Evolutionary conservation across 805 yeast species (phyloP), one percentile per base, ranked within the genome.

Genomic region (Blastobotrys americana): DNA sequence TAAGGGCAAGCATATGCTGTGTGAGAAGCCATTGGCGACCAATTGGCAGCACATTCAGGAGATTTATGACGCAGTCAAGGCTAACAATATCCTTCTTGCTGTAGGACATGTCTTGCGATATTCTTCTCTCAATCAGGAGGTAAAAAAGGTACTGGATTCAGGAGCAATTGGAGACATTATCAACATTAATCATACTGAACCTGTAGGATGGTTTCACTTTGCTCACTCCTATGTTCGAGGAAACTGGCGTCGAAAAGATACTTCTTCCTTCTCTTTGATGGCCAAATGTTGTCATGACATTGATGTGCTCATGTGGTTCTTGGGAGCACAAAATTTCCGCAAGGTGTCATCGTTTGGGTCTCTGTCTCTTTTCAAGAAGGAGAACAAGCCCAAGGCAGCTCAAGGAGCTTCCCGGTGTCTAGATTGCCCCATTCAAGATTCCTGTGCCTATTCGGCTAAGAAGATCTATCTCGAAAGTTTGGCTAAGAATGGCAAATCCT

Each of bases 141-240:
- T 55, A 21, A 54, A 53, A 38, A 19, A 39, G 31, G 33, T 55
- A n/a, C 41, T 55, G 15, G 57, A 54, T 37, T 37, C 34, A 5
- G 54, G 55, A 3, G 50, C 37, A 4, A 37, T 55, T 43, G 58
- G 58, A 2, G 54, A 54, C n/a, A 48, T 55, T 33, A 42, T 55
- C 43, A 51, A 51, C 37, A 50, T 55, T 23, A 52, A 55, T 22
- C 58, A 55, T 40, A 55, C 58, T 3, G 58, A 55, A 39, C 58
- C 58, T 2, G 57, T 55, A 6, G 58, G 58, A 6, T 52, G 49
- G 49, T 49, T 41, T 41, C 58, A 55, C 38, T 55, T 51, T 48
- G 55, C 58, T 13, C 58, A 55, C 41, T 55, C 58, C 17, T 55
- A 54, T 44, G 58, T 55, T 10, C 52, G 58, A 18, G 58, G 58